Evolutionary conservation across 73 alveolate species (phyloP), one percentile per base, ranked within the genome.

Genomic region (Stentor coeruleus): DNA sequence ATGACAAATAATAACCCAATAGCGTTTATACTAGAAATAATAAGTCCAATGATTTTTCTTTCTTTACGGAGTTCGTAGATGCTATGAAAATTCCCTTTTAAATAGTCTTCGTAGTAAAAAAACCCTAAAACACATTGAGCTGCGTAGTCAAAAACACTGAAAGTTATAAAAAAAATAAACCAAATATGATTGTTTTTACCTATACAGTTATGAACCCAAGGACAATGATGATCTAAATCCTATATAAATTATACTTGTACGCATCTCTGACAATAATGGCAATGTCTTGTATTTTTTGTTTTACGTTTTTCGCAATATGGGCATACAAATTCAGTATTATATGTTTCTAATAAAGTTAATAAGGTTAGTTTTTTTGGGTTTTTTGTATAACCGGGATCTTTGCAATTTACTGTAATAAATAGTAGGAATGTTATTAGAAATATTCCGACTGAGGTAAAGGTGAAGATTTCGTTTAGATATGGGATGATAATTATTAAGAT

Each of bases 161-260:
- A 57, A 57, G 28, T 0, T 3, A 28, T 38, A 76, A 76, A 76
- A 0, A 38, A 76, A 30, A 33, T 38, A 76, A 76, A 76, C 74
- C 58, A 76, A 6, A 6, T 76, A 2, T 3, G 38, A 20, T 76
- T 76, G 0, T 30, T 33, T 11, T 35, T 84, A 1, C 86, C 86
- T 59, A 80, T 49, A 80, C 86, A 80, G 57, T 80, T 80, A 49
- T 59, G 39, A 35, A 80, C 59, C 77, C 86, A 80, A 35, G 83
- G 81, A 39, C 86, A 80, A 59, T 80, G 86, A 80, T 80, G 86
- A n/a, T 80, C 86, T 35, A 80, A 80, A 14, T 75, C 42, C n/a
- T n/a, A n/a, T n/a, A n/a, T n/a, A n/a, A n/a, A 91, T 75, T 74
- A 80, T 74, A 49, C 66, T 20, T 49, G 6, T 49, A 49, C 66